These are phyloP conservation scores for Saturnispora dispora DNA, from an alignment of 805 yeast species.

Conservation along the genomic window DNA sequence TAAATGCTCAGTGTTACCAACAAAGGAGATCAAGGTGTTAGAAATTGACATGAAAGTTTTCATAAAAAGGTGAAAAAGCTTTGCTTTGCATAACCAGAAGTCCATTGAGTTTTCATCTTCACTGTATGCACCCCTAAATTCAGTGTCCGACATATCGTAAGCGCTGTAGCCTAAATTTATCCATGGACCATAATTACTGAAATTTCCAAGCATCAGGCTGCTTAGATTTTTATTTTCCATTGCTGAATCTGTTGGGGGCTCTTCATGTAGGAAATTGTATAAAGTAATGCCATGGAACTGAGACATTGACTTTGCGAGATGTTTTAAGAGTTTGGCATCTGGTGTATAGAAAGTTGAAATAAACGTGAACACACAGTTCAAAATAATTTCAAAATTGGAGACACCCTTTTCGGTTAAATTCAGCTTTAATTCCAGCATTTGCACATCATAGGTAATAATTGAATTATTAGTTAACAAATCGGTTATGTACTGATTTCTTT, in stretches of 20 bases:
- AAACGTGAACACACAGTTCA: conserved; percentile 29
- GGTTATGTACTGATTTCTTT: conserved; percentile 28
- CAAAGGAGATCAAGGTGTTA: conserved; percentile 29
- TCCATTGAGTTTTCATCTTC: conserved; percentile 26
- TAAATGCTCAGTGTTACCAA: conserved; percentile 20
- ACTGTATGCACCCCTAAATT: conserved; percentile 22
- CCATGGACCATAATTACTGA: conserved; percentile 29
- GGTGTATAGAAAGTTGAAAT: conserved; percentile 14
- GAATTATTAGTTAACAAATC: conserved; percentile 32
- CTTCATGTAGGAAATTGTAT: conserved; percentile 37
- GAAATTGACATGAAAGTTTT: conserved; percentile 18
- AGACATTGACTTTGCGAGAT: conserved; percentile 34
- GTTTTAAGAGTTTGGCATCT: conserved; percentile 11
- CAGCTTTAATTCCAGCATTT: conserved; percentile 39
- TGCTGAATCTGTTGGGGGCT: conserved; percentile 31
- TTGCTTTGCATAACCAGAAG: conserved; percentile 39
- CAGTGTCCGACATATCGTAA: conserved; percentile 19
- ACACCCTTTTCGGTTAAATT: conserved; percentile 40
- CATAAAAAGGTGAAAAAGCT: conserved; percentile 26
- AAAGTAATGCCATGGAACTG: conserved; percentile 41
- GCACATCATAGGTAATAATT: conserved; percentile 13
- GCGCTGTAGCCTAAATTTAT: conserved; percentile 34
- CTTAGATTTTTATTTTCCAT: conserved; percentile 40
- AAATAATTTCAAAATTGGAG: conserved; percentile 27
- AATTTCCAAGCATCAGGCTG: conserved; percentile 31